Base-by-base conservation (phyloP, 768 basidiomycete species). In the Obba rivulosa region DNA sequence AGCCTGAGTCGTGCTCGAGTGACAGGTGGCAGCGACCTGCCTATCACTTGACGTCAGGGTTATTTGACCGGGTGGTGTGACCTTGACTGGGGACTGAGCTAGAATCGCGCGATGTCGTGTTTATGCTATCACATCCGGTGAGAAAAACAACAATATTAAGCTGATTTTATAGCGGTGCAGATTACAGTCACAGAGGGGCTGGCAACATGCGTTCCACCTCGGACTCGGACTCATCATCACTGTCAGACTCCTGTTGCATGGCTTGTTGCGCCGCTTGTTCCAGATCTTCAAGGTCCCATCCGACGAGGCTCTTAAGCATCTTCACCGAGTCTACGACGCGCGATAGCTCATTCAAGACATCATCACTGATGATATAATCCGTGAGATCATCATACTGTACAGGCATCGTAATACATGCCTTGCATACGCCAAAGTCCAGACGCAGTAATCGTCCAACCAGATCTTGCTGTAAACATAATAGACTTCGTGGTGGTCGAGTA, bases 381-480 rank as follows among this genome's bases (percentile, higher is more conserved):
- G n/a, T n/a, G n/a, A n/a, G n/a, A n/a, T n/a, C n/a, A n/a, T n/a
- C n/a, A n/a, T n/a, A n/a, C n/a, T n/a, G 40, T 25, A 34, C 34
- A 10, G 34, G n/a, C n/a, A n/a, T n/a, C n/a, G n/a, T n/a, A n/a
- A n/a, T n/a, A 63, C 79, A 52, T 57, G 91, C 89, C 74, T 79
- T n/a, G 85, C 81, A 56, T 72, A 72, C 8, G 76, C 70, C 57
- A 88, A 83, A 31, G 77, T 70, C 90, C 90, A 92, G n/a, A 82
- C 77, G 56, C 85, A 87, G 56, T 87, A 84, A 59, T 92, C 90
- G 53, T 90, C 84, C 38, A 91, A 56, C 90, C 90, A 93, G 28
- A 91, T 77, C 62, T 88, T 89, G 64, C 79, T 83, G 63, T 90
- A 92, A n/a, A 90, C 73, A 62, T 90, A 91, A 66, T 92, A 93